These are phyloP conservation scores for Alopecurus myosuroides DNA, from an alignment of 176 grass and related monocot genomes.

Conservation along the genomic window DNA sequence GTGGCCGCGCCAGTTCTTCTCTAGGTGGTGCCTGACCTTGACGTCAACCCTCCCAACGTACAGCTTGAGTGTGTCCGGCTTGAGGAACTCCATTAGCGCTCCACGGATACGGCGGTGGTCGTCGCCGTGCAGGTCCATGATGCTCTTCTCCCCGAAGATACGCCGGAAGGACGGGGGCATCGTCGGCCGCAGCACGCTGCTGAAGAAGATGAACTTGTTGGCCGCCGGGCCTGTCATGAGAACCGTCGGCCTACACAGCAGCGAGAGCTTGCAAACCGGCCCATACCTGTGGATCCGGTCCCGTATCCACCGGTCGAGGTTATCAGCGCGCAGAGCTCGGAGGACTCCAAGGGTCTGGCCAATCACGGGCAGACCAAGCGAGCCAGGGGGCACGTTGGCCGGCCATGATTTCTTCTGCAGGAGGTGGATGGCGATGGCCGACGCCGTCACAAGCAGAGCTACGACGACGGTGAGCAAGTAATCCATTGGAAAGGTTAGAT, in stretches of 20 bases:
- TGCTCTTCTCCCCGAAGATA: slow-evolving; percentile 28
- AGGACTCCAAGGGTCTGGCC: not conserved
- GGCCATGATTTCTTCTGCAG: no score
- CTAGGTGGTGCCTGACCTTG: slow-evolving; percentile 36
- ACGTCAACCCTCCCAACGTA: slow-evolving; percentile 40
- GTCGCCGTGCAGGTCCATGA: slow-evolving; percentile 31
- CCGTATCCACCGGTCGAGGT: not conserved
- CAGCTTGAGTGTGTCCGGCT: slow-evolving; percentile 33
- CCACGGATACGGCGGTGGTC: slow-evolving; percentile 39
- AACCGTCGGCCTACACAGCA: slow-evolving; percentile 32
- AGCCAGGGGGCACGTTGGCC: no score
- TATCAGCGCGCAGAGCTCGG: slow-evolving; percentile 35
- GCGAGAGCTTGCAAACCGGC: slow-evolving; percentile 48
- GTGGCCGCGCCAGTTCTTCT: slow-evolving; percentile 12
- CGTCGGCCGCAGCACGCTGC: not conserved
- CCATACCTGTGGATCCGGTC: slow-evolving; percentile 27
- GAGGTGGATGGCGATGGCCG: no score
- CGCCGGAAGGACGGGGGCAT: slow-evolving; percentile 10
- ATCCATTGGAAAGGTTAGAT: no score
- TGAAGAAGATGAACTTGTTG: slow-evolving; percentile 45
- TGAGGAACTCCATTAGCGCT: slow-evolving; percentile 33
- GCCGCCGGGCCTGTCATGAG: slow-evolving; percentile 15
- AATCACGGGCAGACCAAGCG: no score
- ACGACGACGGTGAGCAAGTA: no score
- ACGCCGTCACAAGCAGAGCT: no score